Evolutionary conservation across 2,329 filamentous ascomycete species (phyloP), one percentile per base, ranked within the genome.

Genomic region (Sclerotinia spermophila): DNA sequence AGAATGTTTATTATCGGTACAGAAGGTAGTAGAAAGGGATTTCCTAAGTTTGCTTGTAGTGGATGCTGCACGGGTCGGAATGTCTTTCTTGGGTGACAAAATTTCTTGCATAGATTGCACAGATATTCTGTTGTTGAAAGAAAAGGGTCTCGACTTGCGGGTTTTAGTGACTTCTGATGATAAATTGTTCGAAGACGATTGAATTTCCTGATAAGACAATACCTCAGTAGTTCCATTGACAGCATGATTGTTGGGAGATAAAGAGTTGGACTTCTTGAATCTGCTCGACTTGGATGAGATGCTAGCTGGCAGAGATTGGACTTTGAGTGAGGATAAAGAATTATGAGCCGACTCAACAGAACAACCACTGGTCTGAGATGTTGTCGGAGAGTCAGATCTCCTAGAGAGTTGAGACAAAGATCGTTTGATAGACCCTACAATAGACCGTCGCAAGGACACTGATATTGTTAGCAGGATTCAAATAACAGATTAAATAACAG

Each of bases 401-500:
- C 48, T 44, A 27, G 68, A 55, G 21, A 65, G 51, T 19, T 59
- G 68, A 30, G 68, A 56, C n/a, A 65, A 40, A 44, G 68, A 69
- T 65, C 58, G 35, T 53, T 64, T 51, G 6, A 69, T 59, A n/a
- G 68, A 69, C 19, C 59, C 68, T 45, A 65, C 61, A 58, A 69
- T 69, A 30, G 68, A 69, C 38, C 68, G 40, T 33, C 58, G 38
- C 45, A 64, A 55, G 24, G 59, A 69, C 33, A 65, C 68, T 69
- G 35, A 24, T 51, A 65, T 65, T 27, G 17, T 69, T 35, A 69
- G 38, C 30, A 38, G 4, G 42, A 13, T 10, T 64, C 45, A 2
- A 3, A 35, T 24, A 53, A 15, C 17, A 30, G 1, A n/a, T 13
- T 21, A 2, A 17, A n/a, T 33, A 8, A 53, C 17, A 15, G 7